Evolutionary conservation across 225 moss, liverwort and hornwort species (phyloP).

Genomic region (Pleurozium schreberi): DNA sequence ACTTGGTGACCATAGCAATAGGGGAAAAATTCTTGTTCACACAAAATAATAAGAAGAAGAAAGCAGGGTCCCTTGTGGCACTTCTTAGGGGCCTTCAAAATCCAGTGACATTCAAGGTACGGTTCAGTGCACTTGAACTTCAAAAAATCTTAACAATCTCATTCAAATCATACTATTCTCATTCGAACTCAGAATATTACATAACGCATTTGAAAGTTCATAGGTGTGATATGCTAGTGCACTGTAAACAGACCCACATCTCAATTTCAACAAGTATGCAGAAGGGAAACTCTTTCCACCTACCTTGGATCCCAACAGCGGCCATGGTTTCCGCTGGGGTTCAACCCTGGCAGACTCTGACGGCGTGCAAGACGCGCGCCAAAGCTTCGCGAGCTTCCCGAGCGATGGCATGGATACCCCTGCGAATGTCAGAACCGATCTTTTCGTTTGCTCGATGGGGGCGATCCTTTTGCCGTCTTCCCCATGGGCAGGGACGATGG

Average conservation of each 20-base stretch:
- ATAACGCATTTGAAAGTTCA: too few species aligned
- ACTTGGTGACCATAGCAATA: too few species aligned
- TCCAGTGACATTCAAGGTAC: neutral
- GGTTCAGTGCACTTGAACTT: neutral
- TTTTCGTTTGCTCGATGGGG: neutral
- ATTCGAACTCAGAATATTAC: too few species aligned
- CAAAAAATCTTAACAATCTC: too few species aligned
- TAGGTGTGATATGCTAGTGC: neutral
- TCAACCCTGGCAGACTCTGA: neutral
- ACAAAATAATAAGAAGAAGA: too few species aligned
- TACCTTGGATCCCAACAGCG: neutral
- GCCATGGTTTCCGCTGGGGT: neutral
- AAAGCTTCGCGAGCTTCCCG: constrained; percentile 5
- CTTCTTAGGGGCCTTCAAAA: too few species aligned
- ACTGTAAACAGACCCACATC: too few species aligned
- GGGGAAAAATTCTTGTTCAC: too few species aligned
- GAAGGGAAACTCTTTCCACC: neutral
- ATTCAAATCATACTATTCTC: neutral
- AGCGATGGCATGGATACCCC: neutral
- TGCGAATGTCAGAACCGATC: neutral
- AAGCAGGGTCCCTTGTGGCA: too few species aligned
- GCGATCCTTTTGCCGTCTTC: neutral
- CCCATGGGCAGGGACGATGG: neutral
- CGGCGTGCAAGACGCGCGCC: neutral
- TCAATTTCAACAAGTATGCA: neutral